phyloP scores from a whole-genome alignment of 768 basidiomycete genomes.

The Mycena filopes region DNA sequence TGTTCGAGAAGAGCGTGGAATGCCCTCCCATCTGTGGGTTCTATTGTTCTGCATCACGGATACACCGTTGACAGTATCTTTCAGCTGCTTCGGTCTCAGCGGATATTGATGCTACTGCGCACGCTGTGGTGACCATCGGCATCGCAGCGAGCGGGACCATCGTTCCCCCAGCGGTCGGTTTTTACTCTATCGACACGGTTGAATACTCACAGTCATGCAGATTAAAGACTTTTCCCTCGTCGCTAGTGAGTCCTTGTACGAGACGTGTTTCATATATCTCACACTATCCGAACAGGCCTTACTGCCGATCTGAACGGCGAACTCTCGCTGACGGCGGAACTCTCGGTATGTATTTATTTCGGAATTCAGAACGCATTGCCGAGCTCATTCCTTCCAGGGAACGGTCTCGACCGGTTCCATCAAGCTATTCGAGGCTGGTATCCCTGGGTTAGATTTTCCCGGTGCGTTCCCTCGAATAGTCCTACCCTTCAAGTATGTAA shows the following conservation, averaged over 20 bases:
- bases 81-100: slow-evolving; percentile 33
- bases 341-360: slow-evolving; percentile 10
- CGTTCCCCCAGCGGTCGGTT: slow-evolving; percentile 51
- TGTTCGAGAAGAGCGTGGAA: slow-evolving; percentile 39
- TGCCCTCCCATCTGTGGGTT: slow-evolving; percentile 35
- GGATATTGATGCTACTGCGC: slow-evolving; percentile 46
- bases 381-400: slow-evolving; percentile 32
- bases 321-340: slow-evolving; percentile 16
- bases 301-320: slow-evolving; percentile 26
- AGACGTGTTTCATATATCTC: background rate
- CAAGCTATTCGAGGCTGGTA: slow-evolving; percentile 51
- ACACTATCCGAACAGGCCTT: slow-evolving; percentile 6
- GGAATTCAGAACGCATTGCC: background rate
- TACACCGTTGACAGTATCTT: background rate
- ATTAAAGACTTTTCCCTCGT: slow-evolving; percentile 7
- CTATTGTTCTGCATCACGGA: background rate
- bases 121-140: slow-evolving; percentile 50
- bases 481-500: background rate
- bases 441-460: slow-evolving; percentile 57
- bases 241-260: background rate
- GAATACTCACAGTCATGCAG: background rate
- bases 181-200: background rate
- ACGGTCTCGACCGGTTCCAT: slow-evolving; percentile 55
- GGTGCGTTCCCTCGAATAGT: slow-evolving; percentile 24
- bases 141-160: slow-evolving; percentile 57